phyloP scores from a whole-genome alignment of 164 flowering plant genomes.

The Akebia trifoliata region DNA sequence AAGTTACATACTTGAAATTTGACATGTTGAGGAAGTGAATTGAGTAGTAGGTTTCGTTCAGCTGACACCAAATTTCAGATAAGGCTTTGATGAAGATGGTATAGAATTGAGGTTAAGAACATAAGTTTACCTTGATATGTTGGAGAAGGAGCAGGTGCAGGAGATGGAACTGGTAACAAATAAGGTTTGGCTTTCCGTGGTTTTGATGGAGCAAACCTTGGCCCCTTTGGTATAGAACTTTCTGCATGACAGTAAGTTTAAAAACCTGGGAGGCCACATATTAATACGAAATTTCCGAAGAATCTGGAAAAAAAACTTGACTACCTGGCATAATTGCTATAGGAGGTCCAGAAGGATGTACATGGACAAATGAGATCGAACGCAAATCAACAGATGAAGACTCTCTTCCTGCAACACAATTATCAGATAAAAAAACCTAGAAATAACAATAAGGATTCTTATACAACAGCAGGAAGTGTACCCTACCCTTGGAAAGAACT shows the following conservation, averaged over 20 bases:
- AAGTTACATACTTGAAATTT: not conserved
- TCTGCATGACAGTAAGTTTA: slow-evolving; percentile 32
- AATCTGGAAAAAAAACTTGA: slow-evolving; percentile 14
- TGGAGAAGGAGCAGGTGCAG: slow-evolving; percentile 57
- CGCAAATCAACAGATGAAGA: slow-evolving; percentile 3
- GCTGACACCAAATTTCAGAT: too few species aligned
- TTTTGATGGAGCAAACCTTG: slow-evolving; percentile 26
- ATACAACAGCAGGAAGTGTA: not conserved
- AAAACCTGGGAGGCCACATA: not conserved
- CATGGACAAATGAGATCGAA: slow-evolving; percentile 8
- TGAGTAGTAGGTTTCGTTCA: too few species aligned
- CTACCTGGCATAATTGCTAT: slow-evolving; percentile 1
- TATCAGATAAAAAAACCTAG: not conserved
- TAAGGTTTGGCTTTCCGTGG: slow-evolving; percentile 18
- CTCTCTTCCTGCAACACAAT: slow-evolving; percentile 1
- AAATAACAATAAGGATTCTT: not conserved
- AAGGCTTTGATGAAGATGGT: too few species aligned
- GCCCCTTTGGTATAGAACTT: slow-evolving; percentile 24
- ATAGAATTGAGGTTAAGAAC: slow-evolving; percentile 5
- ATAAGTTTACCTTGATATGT: slow-evolving; percentile 33
- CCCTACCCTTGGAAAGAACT: not conserved
- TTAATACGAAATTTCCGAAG: not conserved
- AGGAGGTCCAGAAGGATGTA: slow-evolving; percentile 2
- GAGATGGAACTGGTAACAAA: slow-evolving; percentile 25
- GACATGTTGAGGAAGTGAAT: too few species aligned